Evolutionary conservation across 371 early-diverging fungal species (phyloP), one percentile per base, ranked within the genome.

Genomic region (Basidiobolus meristosporus): DNA sequence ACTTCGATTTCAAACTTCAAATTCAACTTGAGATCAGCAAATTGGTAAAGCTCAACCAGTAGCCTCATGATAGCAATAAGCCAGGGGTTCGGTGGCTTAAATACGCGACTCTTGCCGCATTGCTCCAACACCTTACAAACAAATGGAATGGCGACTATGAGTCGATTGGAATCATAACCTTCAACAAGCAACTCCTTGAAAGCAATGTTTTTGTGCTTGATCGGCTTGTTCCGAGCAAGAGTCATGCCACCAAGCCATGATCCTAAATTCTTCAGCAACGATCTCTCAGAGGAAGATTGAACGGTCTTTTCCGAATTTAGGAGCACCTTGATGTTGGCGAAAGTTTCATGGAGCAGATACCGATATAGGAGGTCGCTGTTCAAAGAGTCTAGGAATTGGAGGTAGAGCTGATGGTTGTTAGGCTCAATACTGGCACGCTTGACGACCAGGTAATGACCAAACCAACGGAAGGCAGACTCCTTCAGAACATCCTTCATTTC

Each of bases 1-100:
- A 96, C 90, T 57, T 96, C 96, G 33, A 98, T 86, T 52, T 93
- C 95, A 57, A 98, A 96, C 45, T 90, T 89, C 39, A 92, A 73
- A 44, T 88, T 91, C 39, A 92, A 59, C 56, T 88, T 92, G 31
- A 95, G 62, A 35, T 90, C 89, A 0, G 91, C 95, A 48, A 70
- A 75, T 36, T 83, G 77, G 55, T 92, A 95, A 3, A 98, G 60
- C 52, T 96, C 97, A 0, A 83, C 78, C 19, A 98, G 59, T 9
- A 96, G 59, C 35, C 71, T 73, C 59, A 98, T 62, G 38, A 89
- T 86, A 16, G 86, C 85, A 81, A 95, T 91, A 35, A 96, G 53
- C 96, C 96, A 98, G 5, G 98, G 98, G 56, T 93, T 96, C 9
- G 93, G 93, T 9, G 93, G 90, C 28, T 72, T 72, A 62, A 96